A percentile compares a stretch with the other conserved stretches of the same genome.
Evolutionary conservation across 169 alveolate genomes (phyloP).

Genomic region (Plasmodium knowlesi): DNA sequence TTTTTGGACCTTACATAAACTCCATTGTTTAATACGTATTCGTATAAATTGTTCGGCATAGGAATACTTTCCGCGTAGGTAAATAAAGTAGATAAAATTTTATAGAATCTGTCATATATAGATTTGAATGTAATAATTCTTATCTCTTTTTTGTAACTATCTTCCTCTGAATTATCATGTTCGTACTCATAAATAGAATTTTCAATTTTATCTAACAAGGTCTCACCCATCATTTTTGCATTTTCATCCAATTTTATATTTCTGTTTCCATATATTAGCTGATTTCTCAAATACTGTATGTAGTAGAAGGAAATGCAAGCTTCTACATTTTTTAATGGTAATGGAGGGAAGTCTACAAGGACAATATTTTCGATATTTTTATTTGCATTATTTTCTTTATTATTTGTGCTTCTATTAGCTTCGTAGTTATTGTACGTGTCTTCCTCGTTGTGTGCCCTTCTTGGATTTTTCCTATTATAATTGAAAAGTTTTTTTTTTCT

Average conservation of each 20-base stretch:
- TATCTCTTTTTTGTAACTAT: constrained; percentile 52
- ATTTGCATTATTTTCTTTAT: background rate
- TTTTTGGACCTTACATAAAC: constrained; percentile 65
- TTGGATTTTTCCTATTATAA: constrained; percentile 35
- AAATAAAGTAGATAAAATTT: constrained; percentile 47
- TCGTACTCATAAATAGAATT: constrained; percentile 47
- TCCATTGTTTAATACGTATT: constrained; percentile 63
- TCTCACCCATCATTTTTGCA: constrained; percentile 68
- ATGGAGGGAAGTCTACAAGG: constrained; percentile 59
- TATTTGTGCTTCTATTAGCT: background rate
- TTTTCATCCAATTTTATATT: constrained; percentile 61
- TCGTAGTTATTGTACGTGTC: constrained; percentile 19
- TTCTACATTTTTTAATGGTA: constrained; percentile 70
- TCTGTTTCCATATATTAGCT: constrained; percentile 71
- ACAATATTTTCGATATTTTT: constrained; percentile 56
- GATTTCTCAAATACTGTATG: constrained; percentile 65
- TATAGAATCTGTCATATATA: constrained; percentile 68
- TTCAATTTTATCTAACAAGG: constrained; percentile 61
- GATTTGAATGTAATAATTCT: constrained; percentile 43
- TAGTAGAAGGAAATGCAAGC: constrained; percentile 66
- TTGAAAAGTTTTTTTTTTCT: constrained; percentile 21
- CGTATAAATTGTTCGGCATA: constrained; percentile 62
- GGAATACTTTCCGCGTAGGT: constrained; percentile 51
- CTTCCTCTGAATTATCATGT: background rate
- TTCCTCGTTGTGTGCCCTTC: constrained; percentile 76